Evolutionary conservation across 2,329 filamentous ascomycete species (phyloP), one percentile per base, ranked within the genome.

Genomic region (Fusarium solani-melongenae): DNA sequence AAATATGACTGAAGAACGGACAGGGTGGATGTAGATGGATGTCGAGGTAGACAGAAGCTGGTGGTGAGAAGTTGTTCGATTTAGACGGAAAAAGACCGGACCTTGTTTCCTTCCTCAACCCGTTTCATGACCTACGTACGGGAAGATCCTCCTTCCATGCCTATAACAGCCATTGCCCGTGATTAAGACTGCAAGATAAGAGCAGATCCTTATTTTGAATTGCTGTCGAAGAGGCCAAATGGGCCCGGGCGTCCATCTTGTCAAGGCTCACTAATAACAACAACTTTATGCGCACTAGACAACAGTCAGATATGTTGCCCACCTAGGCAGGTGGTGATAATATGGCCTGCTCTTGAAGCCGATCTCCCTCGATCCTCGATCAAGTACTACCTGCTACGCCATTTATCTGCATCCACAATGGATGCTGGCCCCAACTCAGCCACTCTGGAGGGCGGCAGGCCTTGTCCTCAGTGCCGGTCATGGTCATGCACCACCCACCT

Each of bases 291-390:
- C 53, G 29, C 58, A 38, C 20, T 63, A 41, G 36, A 22, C 5
- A 72, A 60, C 70, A 72, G 71, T 66, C 65, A 70, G 27, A 31
- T 53, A 31, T 53, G 49, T 53, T 53, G 49, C 49, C 27, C 17
- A 31, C 27, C 49, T 53, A 53, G 49, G 49, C 72, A 72, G 69
- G 61, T 72, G 56, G 17, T 61, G 33, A 62, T 20, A 22, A 14
- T 41, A 41, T 29, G 36, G 36, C 24, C 36, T 59, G 56, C 33
- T 57, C 22, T 27, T 27, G 22, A 29, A 36, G 27, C 29, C 44
- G 46, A 62, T 62, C 60, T 55, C 24, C 22, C 33, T 22, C 46
- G 33, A 55, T 60, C 15, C 55, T 65, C 55, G 55, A 61, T 65
- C 62, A 34, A 59, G 53, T 36, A 36, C 53, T 33, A 53, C 49